phyloP scores from a whole-genome alignment of 805 yeast species.

The Lachancea nothofagi region DNA sequence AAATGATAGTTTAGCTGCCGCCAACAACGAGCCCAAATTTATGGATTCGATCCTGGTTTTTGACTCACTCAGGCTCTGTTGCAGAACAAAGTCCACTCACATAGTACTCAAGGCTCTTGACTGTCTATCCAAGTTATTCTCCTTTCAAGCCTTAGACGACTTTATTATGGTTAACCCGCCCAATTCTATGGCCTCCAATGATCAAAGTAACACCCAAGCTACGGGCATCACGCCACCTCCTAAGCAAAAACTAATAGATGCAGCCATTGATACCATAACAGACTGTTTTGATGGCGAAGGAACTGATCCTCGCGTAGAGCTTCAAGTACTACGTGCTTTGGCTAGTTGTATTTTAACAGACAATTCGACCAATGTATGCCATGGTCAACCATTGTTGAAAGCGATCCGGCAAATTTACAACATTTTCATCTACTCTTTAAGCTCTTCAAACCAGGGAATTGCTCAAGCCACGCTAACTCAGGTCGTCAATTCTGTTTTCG shows the following conservation, averaged over 20 bases:
- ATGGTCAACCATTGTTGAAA: conserved; percentile 80
- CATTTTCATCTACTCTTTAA: conserved; percentile 78
- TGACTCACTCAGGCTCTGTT: conserved; percentile 70
- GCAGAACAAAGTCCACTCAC: conserved; percentile 61
- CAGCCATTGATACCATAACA: conserved; percentile 77
- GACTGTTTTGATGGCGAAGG: conserved; percentile 88
- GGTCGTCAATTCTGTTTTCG: conserved; percentile 80
- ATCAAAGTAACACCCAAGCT: conserved; percentile 23
- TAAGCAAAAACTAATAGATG: conserved; percentile 61
- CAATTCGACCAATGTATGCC: conserved; percentile 62
- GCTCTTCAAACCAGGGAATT: conserved; percentile 79
- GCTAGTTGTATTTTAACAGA: conserved; percentile 83
- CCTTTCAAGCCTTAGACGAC: conserved; percentile 69
- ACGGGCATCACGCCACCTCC: conserved; percentile 48
- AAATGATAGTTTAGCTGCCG: conserved; percentile 24
- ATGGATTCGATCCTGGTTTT: conserved; percentile 55
- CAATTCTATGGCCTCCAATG: conserved; percentile 34
- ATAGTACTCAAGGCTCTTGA: conserved; percentile 74
- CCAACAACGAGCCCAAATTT: conserved; percentile 20
- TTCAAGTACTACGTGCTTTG: conserved; percentile 88
- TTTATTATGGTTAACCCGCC: conserved; percentile 46
- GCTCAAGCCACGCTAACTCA: conserved; percentile 96
- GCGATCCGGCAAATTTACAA: conserved; percentile 93
- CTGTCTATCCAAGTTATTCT: conserved; percentile 78
- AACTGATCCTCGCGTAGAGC: conserved; percentile 81